Conservation (phyloP, 768 basidiomycete species). For the Mycena alexandri region DNA sequence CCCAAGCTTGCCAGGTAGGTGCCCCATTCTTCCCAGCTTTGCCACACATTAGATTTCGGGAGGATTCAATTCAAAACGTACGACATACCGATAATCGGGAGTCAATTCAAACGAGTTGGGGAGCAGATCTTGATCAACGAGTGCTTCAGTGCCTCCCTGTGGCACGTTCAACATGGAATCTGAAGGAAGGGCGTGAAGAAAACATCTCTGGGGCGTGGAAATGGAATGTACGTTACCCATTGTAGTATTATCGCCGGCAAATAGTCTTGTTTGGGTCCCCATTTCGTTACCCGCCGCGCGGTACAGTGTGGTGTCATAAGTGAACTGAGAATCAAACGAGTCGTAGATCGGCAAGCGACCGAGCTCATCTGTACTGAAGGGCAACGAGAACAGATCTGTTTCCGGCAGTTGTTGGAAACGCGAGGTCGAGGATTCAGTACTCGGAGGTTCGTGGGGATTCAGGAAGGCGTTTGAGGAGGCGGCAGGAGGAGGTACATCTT, state of each 20-base stretch:
- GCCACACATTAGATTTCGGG: neutral
- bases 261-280: neutral
- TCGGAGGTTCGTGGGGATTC: neutral
- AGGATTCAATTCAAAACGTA: neutral
- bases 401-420: neutral
- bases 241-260: neutral
- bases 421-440: neutral
- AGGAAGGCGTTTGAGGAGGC: neutral
- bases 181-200: neutral
- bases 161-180: neutral
- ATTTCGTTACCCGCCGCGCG: neutral
- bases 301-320: neutral
- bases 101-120: neutral
- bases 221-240: neutral
- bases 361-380: conserved; percentile 15
- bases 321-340: conserved; percentile 18
- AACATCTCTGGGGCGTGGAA: neutral
- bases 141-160: neutral
- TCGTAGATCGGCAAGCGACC: conserved; percentile 25
- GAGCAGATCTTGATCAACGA: neutral
- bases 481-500: neutral
- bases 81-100: neutral
- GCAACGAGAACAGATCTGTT: conserved; percentile 16
- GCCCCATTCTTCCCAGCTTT: conserved; percentile 9
- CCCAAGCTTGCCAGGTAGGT: neutral